Evolutionary conservation across 169 alveolate genomes (phyloP), one percentile per base, ranked within the genome.

Genomic region (Pseudocohnilembus persalinus): DNA sequence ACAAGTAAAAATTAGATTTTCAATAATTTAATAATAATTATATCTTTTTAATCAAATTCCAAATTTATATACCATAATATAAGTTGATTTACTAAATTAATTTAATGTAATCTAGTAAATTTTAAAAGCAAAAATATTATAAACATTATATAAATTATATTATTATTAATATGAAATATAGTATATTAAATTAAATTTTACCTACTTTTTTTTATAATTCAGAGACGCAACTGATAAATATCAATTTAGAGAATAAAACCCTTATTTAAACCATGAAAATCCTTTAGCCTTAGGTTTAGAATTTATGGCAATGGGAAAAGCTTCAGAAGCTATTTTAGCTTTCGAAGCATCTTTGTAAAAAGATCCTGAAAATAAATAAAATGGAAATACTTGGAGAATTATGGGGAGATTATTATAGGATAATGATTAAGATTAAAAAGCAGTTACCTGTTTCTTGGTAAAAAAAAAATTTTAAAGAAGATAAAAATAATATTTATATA

Each of bases 301-400:
- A 77, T 85, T 91, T 33, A 78, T 94, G n/a, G 92, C 84, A 77
- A 90, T 90, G n/a, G 97, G 97, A 1, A 87, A 89, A 83, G 83
- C 89, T 30, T 76, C 89, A 64, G 97, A 95, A 31, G 98, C 97
- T 4, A 94, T 95, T 15, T 81, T 85, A 31, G 97, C 97, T 32
- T 79, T 95, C 72, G 95, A 96, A 88, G 97, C 97, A 1, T 96
- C 91, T 35, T 92, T 96, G 11, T 83, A 90, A 75, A 90, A 91
- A 74, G 78, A 95, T 80, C 91, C 93, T 29, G 90, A 75, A 31
- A 78, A 31, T 31, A 68, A 64, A 27, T 34, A 88, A 33, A 91
- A 92, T 88, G 83, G 96, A n/a, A 97, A 96, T 31, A 94, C 94
- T 32, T 96, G 98, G 97, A 79, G 96, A 81, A 64, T 95, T 6